Evolutionary conservation across 2,329 filamentous ascomycete species (phyloP).

Genomic region (Phaeomoniella chlamydospora): DNA sequence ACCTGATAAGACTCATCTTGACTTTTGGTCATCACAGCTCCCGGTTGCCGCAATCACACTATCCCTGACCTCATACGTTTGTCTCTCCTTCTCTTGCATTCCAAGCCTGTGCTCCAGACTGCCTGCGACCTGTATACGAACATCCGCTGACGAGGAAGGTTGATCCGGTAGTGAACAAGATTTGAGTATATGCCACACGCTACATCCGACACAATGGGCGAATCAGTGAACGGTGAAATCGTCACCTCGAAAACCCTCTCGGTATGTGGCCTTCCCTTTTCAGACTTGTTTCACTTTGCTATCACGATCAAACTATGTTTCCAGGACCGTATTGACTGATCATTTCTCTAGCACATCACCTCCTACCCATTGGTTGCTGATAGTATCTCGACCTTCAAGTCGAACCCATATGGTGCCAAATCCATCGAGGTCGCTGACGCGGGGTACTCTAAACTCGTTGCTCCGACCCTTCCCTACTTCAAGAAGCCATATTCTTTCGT

Average conservation of each 20-base stretch:
- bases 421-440: conserved; percentile 62
- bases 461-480: conserved; percentile 66
- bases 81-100: no score
- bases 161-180: no score
- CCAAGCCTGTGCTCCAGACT: no score
- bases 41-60: no score
- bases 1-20: no score
- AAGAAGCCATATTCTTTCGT: conserved; percentile 68
- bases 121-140: no score
- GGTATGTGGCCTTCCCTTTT: conserved; percentile 14
- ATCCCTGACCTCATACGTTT: no score
- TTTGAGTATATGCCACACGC: conserved; percentile 31
- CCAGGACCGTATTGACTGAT: conserved; percentile 49
- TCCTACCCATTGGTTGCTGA: conserved; percentile 76
- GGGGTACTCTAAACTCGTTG: conserved; percentile 62
- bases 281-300: conserved; percentile 18
- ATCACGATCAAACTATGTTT: conserved; percentile 76
- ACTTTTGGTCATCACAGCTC: no score
- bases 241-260: conserved; percentile 22
- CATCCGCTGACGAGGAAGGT: no score
- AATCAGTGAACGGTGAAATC: conserved; percentile 33
- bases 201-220: conserved; percentile 28
- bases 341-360: conserved; percentile 52
- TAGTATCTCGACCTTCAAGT: conserved; percentile 61
- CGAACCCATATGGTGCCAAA: conserved; percentile 70